These are phyloP conservation scores for Glycine tomentella DNA, from an alignment of 306 rosid genomes.

Conservation along the genomic window DNA sequence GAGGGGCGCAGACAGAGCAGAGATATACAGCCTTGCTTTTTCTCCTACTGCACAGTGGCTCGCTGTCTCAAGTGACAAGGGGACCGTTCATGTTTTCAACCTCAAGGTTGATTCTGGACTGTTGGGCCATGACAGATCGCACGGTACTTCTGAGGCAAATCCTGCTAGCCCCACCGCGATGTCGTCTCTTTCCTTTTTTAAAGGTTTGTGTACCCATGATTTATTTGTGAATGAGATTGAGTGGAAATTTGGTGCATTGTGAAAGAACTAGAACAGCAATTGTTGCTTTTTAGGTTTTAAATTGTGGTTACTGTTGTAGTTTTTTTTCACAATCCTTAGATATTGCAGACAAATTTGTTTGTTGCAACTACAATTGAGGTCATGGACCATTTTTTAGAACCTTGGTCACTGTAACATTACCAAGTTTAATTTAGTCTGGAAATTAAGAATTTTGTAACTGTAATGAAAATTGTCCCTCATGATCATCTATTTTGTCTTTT, in stretches of 20 bases:
- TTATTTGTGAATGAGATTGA: background rate
- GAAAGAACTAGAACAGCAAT: slow-evolving; percentile 3
- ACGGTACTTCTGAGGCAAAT: slow-evolving; percentile 53
- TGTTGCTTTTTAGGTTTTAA: slow-evolving; percentile 1
- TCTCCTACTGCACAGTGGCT: slow-evolving; percentile 85
- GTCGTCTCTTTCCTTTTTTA: slow-evolving; percentile 76
- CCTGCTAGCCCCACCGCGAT: slow-evolving; percentile 54
- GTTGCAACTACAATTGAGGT: background rate
- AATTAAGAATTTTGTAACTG: slow-evolving; percentile 9
- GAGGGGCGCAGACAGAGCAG: slow-evolving; percentile 92
- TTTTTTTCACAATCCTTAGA: background rate
- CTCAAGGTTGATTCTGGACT: slow-evolving; percentile 74
- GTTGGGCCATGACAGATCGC: slow-evolving; percentile 55
- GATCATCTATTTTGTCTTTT: slow-evolving; percentile 27
- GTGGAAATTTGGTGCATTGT: slow-evolving; percentile 31
- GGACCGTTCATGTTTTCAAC: slow-evolving; percentile 83
- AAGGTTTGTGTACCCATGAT: slow-evolving; percentile 56
- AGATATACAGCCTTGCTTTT: slow-evolving; percentile 86
- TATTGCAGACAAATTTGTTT: background rate
- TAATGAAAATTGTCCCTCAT: background rate
- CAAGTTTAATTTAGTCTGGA: slow-evolving; percentile 11
- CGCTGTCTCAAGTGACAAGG: slow-evolving; percentile 93
- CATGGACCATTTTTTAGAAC: background rate
- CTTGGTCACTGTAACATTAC: background rate
- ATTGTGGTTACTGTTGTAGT: background rate